Evolutionary conservation across 495 filamentous ascomycete species (phyloP).

Genomic region (Parathielavia hyrcaniae): DNA sequence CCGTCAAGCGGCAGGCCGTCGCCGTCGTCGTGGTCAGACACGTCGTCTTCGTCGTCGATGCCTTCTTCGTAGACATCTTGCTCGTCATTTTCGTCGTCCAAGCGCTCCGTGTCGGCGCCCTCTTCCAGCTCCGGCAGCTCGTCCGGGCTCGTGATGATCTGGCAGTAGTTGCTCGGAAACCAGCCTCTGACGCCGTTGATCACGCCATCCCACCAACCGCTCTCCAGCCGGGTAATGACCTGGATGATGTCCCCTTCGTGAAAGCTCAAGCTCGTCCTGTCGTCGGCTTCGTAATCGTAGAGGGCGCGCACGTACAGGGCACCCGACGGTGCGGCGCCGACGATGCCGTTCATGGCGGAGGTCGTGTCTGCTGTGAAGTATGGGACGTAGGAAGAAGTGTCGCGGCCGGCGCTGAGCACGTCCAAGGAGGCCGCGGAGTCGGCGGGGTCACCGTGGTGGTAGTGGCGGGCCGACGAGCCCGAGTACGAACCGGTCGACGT

Average conservation of each 20-base stretch:
- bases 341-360: conserved; percentile 61
- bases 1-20: conserved; percentile 65
- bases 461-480: conserved; percentile 1
- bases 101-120: conserved; percentile 61
- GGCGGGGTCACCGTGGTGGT: conserved; percentile 25
- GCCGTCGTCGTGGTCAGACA: conserved; percentile 41
- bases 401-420: conserved; percentile 35
- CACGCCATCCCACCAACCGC: conserved; percentile 98
- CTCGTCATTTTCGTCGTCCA: conserved; percentile 62
- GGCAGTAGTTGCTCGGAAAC: conserved; percentile 99
- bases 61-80: conserved; percentile 40
- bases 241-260: conserved; percentile 93
- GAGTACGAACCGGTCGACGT: conserved; percentile 27
- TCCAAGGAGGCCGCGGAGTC: conserved; percentile 33
- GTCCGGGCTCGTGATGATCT: conserved; percentile 66
- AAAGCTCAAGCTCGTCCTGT: conserved; percentile 93
- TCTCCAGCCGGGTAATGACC: conserved; percentile 94
- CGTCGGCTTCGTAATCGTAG: conserved; percentile 96
- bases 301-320: conserved; percentile 90
- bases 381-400: conserved; percentile 22
- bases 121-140: conserved; percentile 53
- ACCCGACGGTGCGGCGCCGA: conserved; percentile 63
- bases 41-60: conserved; percentile 31
- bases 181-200: conserved; percentile 89
- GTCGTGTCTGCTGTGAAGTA: conserved; percentile 22